phyloP scores from a whole-genome alignment of 2,329 filamentous ascomycete genomes.

The Colletotrichum trifolii region DNA sequence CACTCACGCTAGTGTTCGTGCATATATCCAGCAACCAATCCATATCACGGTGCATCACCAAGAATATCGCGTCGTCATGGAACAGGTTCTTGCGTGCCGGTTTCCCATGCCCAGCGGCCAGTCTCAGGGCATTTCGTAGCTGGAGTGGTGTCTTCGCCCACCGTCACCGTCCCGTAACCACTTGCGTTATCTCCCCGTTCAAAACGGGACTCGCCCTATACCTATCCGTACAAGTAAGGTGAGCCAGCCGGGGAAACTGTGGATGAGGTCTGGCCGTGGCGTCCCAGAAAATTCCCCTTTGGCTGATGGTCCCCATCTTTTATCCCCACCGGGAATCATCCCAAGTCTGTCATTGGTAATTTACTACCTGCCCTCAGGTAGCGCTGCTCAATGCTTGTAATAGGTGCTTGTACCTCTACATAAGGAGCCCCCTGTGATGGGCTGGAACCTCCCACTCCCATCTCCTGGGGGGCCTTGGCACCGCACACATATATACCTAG shows the following conservation, averaged over 20 bases:
- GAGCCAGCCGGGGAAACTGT: slow-evolving; percentile 18
- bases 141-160: no score
- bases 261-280: background rate
- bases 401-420: no score
- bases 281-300: background rate
- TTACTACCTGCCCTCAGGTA: no score
- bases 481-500: no score
- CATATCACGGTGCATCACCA: no score
- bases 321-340: slow-evolving; percentile 2
- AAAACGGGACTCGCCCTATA: background rate
- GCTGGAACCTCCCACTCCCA: slow-evolving; percentile 24
- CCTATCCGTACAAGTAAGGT: background rate
- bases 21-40: no score
- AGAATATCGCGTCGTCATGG: no score
- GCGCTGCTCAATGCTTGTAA: no score
- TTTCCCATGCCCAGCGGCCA: slow-evolving; percentile 11
- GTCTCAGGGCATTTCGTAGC: no score
- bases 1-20: no score
- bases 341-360: background rate
- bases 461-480: background rate
- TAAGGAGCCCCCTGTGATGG: slow-evolving; percentile 1
- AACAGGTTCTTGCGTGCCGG: slow-evolving; percentile 3
- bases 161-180: slow-evolving; percentile 6
- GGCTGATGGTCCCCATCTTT: background rate
- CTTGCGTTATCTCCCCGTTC: no score